Percentiles rank a stretch among this genome's conserved stretches.
These are phyloP conservation scores for Xylaria intraflava DNA, from an alignment of 495 filamentous ascomycete species.

Conservation along the genomic window DNA sequence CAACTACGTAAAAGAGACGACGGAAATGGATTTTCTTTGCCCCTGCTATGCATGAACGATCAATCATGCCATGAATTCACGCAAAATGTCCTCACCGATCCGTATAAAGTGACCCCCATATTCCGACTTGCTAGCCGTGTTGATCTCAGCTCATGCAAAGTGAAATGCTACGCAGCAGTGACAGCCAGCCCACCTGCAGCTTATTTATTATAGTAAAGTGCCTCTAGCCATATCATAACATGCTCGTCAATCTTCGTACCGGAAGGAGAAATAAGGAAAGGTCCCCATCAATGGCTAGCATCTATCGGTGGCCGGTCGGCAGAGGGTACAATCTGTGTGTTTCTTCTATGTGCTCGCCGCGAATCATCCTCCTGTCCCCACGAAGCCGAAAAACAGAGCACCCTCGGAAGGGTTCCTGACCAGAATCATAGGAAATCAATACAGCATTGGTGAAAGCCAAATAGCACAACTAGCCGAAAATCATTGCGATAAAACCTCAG, in stretches of 20 bases:
- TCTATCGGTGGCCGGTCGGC: background rate
- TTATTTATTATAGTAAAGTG: too few species aligned
- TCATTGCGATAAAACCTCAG: background rate
- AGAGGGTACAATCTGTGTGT: constrained; percentile 6
- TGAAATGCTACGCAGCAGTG: too few species aligned
- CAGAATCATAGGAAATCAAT: background rate
- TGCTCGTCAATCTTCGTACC: background rate
- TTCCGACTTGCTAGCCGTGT: too few species aligned
- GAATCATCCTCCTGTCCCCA: background rate
- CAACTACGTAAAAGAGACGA: background rate
- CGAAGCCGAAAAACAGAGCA: background rate
- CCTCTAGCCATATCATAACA: too few species aligned
- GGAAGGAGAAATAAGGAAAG: background rate
- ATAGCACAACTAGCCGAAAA: background rate
- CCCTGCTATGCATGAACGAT: background rate
- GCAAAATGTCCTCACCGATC: too few species aligned
- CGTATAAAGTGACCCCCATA: too few species aligned
- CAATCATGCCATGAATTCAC: too few species aligned
- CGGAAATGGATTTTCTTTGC: background rate
- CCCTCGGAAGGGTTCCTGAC: background rate
- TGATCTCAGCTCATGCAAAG: too few species aligned
- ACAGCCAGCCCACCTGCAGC: too few species aligned
- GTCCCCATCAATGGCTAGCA: background rate
- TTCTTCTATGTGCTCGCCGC: background rate
- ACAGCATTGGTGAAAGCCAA: background rate